These are phyloP conservation scores for Aegilops umbellulata DNA, from an alignment of 176 grass and related monocot species.

Conservation along the genomic window DNA sequence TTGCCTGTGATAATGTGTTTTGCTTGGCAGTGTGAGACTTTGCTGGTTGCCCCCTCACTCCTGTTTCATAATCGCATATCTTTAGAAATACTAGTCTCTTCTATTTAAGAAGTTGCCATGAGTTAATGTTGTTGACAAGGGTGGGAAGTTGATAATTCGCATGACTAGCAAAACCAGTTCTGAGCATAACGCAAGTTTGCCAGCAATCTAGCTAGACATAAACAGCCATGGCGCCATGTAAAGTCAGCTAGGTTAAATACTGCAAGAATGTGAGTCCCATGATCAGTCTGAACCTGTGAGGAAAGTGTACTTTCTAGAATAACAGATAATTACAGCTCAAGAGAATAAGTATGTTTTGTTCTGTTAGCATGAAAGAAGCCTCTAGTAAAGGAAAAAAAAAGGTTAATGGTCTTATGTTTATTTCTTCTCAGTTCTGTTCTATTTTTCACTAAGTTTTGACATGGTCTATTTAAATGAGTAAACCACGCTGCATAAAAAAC, in stretches of 20 bases:
- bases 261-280: neutral
- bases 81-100: neutral
- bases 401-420: neutral
- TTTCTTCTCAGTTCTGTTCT: neutral
- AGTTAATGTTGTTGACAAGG: neutral
- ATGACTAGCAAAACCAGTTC: neutral
- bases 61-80: neutral
- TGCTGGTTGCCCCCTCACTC: neutral
- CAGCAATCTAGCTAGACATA: neutral
- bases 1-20: neutral
- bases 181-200: neutral
- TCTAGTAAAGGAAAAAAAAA: neutral
- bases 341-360: neutral
- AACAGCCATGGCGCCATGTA: neutral
- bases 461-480: neutral
- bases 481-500: neutral
- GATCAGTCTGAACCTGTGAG: neutral
- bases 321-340: neutral
- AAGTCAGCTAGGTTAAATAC: constrained; percentile 13
- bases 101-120: neutral
- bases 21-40: neutral
- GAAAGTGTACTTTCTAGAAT: neutral
- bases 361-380: neutral
- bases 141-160: neutral
- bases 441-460: neutral